These are phyloP conservation scores for Ambrosia trifida DNA, from an alignment of 129 eudicot species.

Conservation along the genomic window DNA sequence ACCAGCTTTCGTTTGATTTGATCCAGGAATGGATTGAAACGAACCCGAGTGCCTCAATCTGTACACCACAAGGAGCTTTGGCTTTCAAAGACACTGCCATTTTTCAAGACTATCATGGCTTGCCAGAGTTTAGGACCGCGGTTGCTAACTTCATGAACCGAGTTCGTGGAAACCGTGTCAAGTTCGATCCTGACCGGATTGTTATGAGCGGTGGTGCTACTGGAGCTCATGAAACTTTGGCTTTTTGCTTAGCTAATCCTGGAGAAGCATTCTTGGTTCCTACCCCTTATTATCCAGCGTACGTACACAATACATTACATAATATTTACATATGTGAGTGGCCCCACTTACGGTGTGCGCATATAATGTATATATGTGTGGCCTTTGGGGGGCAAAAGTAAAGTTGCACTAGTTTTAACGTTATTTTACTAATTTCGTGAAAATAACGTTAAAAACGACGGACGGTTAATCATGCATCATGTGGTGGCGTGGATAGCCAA, in stretches of 20 bases:
- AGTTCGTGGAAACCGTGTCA: constrained; percentile 54
- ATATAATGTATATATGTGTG: no score
- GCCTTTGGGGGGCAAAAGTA: no score
- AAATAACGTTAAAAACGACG: no score
- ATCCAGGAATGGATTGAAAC: constrained; percentile 43
- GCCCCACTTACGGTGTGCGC: no score
- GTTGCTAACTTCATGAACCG: constrained; percentile 58
- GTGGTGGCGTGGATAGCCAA: no score
- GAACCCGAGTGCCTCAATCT: constrained; percentile 47
- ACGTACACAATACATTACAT: no score
- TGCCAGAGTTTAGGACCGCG: constrained; percentile 50
- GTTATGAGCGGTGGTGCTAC: constrained; percentile 75
- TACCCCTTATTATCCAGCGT: constrained; percentile 68
- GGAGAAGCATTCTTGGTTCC: constrained; percentile 65
- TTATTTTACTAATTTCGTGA: no score
- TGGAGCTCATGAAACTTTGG: constrained; percentile 58
- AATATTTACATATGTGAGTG: no score
- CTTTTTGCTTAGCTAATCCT: constrained; percentile 57
- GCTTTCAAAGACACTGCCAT: constrained; percentile 45
- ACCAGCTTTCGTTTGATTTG: constrained; percentile 53
- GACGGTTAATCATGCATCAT: no score
- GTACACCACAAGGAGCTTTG: constrained; percentile 38
- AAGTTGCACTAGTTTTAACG: no score
- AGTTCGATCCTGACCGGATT: constrained; percentile 47
- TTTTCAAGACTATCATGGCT: constrained; percentile 67